These are phyloP conservation scores for Herpetomonas muscarum DNA, from an alignment of 208 protist species.

Conservation along the genomic window DNA sequence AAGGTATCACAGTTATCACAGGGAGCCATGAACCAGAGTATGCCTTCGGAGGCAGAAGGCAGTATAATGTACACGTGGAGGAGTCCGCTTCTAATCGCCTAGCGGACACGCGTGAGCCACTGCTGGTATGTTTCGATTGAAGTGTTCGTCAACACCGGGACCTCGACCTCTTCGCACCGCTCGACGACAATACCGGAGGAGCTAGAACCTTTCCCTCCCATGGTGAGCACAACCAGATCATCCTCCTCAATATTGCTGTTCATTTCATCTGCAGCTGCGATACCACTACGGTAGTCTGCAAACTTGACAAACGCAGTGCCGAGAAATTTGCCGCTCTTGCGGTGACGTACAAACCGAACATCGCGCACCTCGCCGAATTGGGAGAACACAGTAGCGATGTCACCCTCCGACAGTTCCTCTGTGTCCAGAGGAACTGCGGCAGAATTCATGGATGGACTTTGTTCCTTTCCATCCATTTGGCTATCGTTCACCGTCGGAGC, in stretches of 20 bases:
- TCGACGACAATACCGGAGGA: conserved; percentile 61
- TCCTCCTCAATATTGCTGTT: conserved; percentile 70
- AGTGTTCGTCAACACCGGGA: conserved; percentile 18
- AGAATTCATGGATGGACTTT: neutral
- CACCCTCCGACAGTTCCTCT: conserved; percentile 65
- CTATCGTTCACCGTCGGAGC: too few relatives aligned
- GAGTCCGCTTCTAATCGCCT: too few relatives aligned
- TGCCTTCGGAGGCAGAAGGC: too few relatives aligned
- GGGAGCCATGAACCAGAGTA: too few relatives aligned
- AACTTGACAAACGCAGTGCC: conserved; percentile 82
- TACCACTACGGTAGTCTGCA: conserved; percentile 61
- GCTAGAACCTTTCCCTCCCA: conserved; percentile 5
- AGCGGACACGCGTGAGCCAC: conserved; percentile 32
- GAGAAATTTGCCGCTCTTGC: conserved; percentile 60
- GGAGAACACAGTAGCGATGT: conserved; percentile 83
- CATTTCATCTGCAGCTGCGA: conserved; percentile 69
- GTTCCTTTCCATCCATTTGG: too few relatives aligned
- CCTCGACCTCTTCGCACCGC: conserved; percentile 70
- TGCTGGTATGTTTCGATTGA: conserved; percentile 39
- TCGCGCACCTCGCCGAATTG: conserved; percentile 83
- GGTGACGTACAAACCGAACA: conserved; percentile 72
- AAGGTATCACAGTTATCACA: too few relatives aligned
- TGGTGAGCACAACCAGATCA: conserved; percentile 38
- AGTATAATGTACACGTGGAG: too few relatives aligned
- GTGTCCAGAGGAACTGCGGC: neutral